Percentiles rank a stretch among this genome's conserved stretches.
These are phyloP conservation scores for Mimosa bimucronata DNA, from an alignment of 306 rosid species.

Conservation along the genomic window DNA sequence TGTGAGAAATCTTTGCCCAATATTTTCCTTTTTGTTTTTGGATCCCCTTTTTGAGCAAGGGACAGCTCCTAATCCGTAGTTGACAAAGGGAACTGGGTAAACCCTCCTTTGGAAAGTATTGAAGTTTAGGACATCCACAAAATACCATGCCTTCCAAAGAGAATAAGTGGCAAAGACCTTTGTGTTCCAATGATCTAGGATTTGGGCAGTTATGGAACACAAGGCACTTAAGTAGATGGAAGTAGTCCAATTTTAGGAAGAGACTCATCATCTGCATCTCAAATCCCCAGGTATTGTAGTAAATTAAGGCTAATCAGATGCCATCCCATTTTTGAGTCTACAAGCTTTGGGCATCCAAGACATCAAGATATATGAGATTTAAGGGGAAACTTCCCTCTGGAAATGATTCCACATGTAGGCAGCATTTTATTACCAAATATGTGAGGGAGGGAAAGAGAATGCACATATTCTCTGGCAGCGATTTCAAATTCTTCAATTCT, in stretches of 20 bases:
- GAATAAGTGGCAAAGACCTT: slow-evolving; percentile 3
- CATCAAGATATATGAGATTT: not conserved
- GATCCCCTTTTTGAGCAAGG: not conserved
- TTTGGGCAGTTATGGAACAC: not conserved
- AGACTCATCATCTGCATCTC: not conserved
- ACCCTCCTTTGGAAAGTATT: slow-evolving; percentile 2
- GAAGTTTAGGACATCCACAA: not conserved
- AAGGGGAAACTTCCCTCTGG: not conserved
- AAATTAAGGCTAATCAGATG: not conserved
- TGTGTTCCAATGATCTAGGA: not conserved
- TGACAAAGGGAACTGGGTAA: not conserved
- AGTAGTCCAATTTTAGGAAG: slow-evolving; percentile 9
- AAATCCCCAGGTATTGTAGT: not conserved
- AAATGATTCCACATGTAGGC: slow-evolving; percentile 19
- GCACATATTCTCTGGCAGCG: not conserved
- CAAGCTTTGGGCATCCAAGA: not conserved
- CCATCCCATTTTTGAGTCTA: slow-evolving; percentile 10
- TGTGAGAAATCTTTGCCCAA: slow-evolving; percentile 11
- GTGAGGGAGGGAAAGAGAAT: slow-evolving; percentile 1
- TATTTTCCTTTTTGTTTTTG: not conserved
- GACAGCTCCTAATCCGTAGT: not conserved
- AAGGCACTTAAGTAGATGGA: not conserved
- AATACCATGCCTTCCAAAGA: not conserved
- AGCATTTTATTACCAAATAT: not conserved
- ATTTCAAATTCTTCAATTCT: not conserved